Evolutionary conservation across 2,329 filamentous ascomycete genomes (phyloP), one percentile per base, ranked within the genome.

Genomic region (Colletotrichum sp.): DNA sequence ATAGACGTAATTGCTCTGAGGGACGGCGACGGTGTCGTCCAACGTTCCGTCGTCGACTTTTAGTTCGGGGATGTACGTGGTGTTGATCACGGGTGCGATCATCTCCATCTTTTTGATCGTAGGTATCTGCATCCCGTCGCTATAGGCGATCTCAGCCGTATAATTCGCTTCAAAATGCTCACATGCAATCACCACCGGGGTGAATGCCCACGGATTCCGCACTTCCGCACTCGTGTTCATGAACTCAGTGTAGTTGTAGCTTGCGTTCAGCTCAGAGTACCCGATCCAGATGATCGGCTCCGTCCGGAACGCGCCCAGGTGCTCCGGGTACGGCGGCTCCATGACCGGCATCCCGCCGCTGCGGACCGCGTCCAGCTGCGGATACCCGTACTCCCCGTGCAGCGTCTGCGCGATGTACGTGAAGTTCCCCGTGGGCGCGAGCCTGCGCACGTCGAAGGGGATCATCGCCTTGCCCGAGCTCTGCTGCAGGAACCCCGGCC

Each of bases 271-370:
- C 10, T 79, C 75, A 5, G 80, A 76, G 70, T 83, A 84, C 10
- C 83, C 84, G 10, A 85, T 76, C 82, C 83, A 85, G 16, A 85
- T 59, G 12, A 83, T 75, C 1, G 84, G 84, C 66, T 85, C 83
- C 2, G 80, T 82, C 12, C 80, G 79, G 59, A 86, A 83, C 1
- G 79, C 81, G 2, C 84, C 84, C 6, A 84, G 78, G 13, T 81
- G 62, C 39, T 73, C 60, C 5, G 80, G 82, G 66, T 77, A 81
- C 4, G 79, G 79, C 12, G 78, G 77, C 2, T 63, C 52, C 21
- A 30, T 76, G 39, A 28, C 75, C 2, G 78, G 79, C 26, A 84
- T 78, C 34, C 83, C 86, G 7, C 81, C 84, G 2, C 75, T 26
- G 10, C 72, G 74, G 12, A 78, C 74, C 4, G 77, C 75, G 12